phyloP scores from a whole-genome alignment of 176 grass and related monocot genomes.

The Cymbopogon citratus region DNA sequence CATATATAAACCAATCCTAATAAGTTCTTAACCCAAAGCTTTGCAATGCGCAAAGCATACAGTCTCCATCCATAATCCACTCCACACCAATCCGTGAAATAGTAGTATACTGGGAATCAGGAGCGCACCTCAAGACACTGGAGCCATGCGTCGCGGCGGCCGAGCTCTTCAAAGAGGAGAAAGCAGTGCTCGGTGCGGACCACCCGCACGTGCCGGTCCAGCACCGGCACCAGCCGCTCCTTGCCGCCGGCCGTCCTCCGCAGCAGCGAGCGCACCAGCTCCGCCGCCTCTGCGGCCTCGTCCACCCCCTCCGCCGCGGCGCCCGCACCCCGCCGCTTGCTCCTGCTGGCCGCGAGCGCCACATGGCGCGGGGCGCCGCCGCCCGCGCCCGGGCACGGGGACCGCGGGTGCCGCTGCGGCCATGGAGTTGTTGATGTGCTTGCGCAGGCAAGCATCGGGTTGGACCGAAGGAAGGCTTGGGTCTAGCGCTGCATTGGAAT shows the following conservation, averaged over 20 bases:
- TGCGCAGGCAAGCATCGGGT: constrained; percentile 33
- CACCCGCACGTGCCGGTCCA: constrained; percentile 71
- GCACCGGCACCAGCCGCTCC: constrained; percentile 57
- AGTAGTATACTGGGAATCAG: neutral
- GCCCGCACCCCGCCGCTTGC: constrained; percentile 29
- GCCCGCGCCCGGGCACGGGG: neutral
- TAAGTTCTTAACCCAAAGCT: neutral
- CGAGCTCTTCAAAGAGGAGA: constrained; percentile 89
- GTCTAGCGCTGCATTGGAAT: neutral
- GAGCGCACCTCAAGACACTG: constrained; percentile 72
- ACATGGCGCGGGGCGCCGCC: constrained; percentile 1
- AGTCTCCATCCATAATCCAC: neutral
- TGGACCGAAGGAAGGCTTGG: neutral
- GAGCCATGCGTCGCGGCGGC: constrained; percentile 73
- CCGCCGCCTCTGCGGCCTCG: constrained; percentile 39
- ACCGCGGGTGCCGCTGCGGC: constrained; percentile 4
- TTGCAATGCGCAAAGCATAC: neutral
- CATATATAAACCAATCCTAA: neutral
- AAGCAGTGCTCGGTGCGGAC: constrained; percentile 87
- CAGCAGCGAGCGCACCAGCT: constrained; percentile 57
- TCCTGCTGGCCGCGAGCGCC: constrained; percentile 7
- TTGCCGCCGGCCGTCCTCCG: constrained; percentile 52
- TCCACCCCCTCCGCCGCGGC: constrained; percentile 6
- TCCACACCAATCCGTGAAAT: neutral
- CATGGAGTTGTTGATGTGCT: constrained; percentile 33